Conservation (phyloP, 371 early-diverging fungal genomes). For the Mortierella sp. region DNA sequence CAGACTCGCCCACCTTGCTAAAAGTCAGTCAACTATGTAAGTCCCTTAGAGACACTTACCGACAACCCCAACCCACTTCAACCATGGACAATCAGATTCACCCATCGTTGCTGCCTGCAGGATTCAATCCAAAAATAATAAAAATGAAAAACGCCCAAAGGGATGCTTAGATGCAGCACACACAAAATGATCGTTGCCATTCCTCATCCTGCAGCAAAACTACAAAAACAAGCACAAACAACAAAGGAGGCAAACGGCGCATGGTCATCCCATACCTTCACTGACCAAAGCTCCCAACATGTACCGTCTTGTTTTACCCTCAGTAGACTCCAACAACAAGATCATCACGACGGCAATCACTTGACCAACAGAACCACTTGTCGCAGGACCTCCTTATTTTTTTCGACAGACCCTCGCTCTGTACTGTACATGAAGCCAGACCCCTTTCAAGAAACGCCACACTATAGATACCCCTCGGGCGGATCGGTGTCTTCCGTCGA, state of each 20-base stretch:
- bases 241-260: neutral
- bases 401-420: neutral
- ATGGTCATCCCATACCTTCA: neutral
- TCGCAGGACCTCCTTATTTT: constrained; percentile 1
- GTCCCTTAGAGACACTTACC: neutral
- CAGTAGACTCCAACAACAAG: neutral
- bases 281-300: neutral
- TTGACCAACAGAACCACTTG: neutral
- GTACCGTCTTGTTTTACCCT: neutral
- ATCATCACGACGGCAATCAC: constrained; percentile 1
- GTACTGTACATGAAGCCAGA: constrained; percentile 1
- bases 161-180: neutral
- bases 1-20: neutral
- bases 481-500: constrained; percentile 8
- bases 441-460: constrained; percentile 2
- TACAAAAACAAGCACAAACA: neutral
- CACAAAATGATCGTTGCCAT: neutral
- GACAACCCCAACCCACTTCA: neutral
- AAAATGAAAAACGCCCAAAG: neutral
- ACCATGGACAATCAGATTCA: no score
- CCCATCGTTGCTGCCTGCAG: neutral
- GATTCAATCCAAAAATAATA: neutral
- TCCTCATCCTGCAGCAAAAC: constrained; percentile 2
- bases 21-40: neutral
- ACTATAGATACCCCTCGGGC: constrained; percentile 4